A percentile compares a stretch with the other conserved stretches of the same genome.
Conservation (phyloP, 108 stramenopile species). For the Tribonema minus region DNA sequence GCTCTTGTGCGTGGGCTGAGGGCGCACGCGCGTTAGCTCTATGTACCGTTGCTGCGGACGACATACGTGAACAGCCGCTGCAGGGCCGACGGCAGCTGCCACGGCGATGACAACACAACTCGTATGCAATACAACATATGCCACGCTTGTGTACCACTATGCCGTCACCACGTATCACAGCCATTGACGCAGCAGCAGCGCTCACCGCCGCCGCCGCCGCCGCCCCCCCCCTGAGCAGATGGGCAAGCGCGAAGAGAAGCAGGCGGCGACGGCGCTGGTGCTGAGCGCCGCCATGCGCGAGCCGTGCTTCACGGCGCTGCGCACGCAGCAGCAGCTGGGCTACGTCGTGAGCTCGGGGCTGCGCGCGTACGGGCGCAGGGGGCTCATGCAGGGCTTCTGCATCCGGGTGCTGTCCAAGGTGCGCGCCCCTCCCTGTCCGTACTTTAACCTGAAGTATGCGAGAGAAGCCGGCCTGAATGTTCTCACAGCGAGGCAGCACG, state of each 20-base stretch:
- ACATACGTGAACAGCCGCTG: background rate
- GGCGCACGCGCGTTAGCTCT: too few relatives aligned
- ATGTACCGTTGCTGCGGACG: background rate
- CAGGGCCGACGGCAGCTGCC: background rate
- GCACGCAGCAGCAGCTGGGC: constrained; percentile 80
- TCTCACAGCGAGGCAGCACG: too few relatives aligned
- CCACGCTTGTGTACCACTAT: background rate
- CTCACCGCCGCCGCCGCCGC: too few relatives aligned
- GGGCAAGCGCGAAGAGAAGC: constrained; percentile 9
- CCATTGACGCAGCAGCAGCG: too few relatives aligned
- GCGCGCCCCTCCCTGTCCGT: too few relatives aligned
- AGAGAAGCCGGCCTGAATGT: too few relatives aligned
- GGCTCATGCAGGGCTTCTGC: constrained; percentile 13
- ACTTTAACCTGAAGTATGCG: too few relatives aligned
- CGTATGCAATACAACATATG: background rate
- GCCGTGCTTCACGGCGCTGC: constrained; percentile 75
- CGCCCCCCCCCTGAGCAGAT: constrained; percentile 3
- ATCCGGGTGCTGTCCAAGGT: constrained; percentile 29
- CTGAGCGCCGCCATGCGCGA: constrained; percentile 70
- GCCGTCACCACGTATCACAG: too few relatives aligned
- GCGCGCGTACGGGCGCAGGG: constrained; percentile 1
- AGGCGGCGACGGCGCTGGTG: constrained; percentile 55
- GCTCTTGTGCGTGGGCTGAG: too few relatives aligned
- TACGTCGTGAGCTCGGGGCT: constrained; percentile 63
- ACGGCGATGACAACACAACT: background rate